These are phyloP conservation scores for Globisporangium paroecandrum DNA, from an alignment of 352 stramenopile species.

Conservation along the genomic window DNA sequence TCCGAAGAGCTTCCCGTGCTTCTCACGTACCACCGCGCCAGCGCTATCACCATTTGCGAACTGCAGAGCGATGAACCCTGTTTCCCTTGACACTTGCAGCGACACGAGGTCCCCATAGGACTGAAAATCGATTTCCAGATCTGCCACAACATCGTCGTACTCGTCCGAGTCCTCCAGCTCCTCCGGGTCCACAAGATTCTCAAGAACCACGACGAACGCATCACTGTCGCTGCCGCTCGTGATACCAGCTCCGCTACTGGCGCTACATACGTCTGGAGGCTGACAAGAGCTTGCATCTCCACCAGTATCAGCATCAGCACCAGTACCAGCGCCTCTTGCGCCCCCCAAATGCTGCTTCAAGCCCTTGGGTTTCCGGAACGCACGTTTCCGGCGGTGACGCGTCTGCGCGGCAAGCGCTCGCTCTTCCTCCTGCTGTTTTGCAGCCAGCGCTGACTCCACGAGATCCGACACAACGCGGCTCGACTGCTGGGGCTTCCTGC, in stretches of 20 bases:
- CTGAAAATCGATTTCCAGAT: constrained; percentile 18
- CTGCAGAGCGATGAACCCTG: constrained; percentile 18
- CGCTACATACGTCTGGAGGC: not conserved
- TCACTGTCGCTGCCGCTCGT: not conserved
- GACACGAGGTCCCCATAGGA: not conserved
- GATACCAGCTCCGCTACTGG: not conserved
- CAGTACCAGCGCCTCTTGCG: not conserved
- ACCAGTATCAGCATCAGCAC: not conserved
- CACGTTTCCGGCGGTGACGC: constrained; percentile 12
- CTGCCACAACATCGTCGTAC: constrained; percentile 35
- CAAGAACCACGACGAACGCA: not conserved
- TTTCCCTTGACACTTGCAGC: constrained; percentile 15
- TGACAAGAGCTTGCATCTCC: not conserved
- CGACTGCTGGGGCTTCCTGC: not conserved
- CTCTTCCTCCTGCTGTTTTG: constrained; percentile 7
- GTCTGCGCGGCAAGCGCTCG: not conserved
- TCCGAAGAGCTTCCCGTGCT: constrained; percentile 35
- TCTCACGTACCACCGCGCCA: constrained; percentile 12
- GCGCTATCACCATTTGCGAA: constrained; percentile 20
- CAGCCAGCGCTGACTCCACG: constrained; percentile 5
- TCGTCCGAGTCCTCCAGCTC: constrained; percentile 59
- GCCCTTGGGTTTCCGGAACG: constrained; percentile 2
- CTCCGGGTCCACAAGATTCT: constrained; percentile 32
- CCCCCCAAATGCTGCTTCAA: not conserved
- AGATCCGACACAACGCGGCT: constrained; percentile 1